phyloP scores from a whole-genome alignment of 2,329 filamentous ascomycete genomes.

The Aspergillus flavus region DNA sequence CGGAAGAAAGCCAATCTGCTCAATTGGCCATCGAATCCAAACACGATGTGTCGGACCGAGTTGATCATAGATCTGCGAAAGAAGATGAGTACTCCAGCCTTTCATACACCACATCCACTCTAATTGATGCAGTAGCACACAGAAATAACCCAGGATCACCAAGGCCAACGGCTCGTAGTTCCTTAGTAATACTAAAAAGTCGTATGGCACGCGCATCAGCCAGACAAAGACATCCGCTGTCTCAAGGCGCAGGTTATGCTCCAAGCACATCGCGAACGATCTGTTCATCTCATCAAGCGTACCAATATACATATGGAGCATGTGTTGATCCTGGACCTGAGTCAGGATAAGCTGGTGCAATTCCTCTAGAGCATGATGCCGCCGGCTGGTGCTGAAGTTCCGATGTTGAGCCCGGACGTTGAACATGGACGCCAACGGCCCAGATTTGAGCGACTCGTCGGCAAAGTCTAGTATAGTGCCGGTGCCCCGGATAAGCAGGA shows the following conservation, averaged over 20 bases:
- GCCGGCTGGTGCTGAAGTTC: background rate
- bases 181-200: constrained; percentile 12
- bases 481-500: constrained; percentile 41
- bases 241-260: constrained; percentile 14
- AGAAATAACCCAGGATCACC: constrained; percentile 21
- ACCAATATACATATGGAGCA: constrained; percentile 11
- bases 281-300: constrained; percentile 19
- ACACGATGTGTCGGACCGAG: constrained; percentile 13
- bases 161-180: constrained; percentile 15
- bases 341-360: constrained; percentile 13
- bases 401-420: constrained; percentile 1
- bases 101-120: constrained; percentile 27
- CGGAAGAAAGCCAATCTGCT: constrained; percentile 8
- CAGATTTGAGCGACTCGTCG: constrained; percentile 20
- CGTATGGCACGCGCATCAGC: constrained; percentile 20
- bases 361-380: constrained; percentile 9
- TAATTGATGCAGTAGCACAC: constrained; percentile 16
- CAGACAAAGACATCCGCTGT: constrained; percentile 26
- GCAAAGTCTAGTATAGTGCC: constrained; percentile 35
- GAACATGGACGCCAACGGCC: constrained; percentile 20
- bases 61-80: constrained; percentile 15
- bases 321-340: constrained; percentile 5
- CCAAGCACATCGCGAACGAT: constrained; percentile 12
- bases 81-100: constrained; percentile 16
- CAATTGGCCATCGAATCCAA: constrained; percentile 21